Percentiles rank a stretch among this genome's conserved stretches.
Evolutionary conservation across 805 yeast genomes (phyloP).

Genomic region (Grigorovia transvaalensis): DNA sequence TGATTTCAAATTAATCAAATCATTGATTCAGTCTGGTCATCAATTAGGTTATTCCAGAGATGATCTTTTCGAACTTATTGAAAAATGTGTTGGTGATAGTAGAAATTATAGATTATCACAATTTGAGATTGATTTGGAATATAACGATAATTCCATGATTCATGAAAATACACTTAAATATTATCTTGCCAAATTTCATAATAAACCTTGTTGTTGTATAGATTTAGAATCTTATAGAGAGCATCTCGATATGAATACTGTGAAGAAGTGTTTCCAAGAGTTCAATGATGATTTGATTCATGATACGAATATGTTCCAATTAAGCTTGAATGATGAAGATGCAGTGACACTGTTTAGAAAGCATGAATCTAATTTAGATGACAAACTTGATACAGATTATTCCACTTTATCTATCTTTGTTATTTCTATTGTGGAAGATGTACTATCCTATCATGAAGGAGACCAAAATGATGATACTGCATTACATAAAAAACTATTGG

Average conservation of each 20-base stretch:
- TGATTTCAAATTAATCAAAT: conserved; percentile 42
- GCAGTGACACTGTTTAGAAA: conserved; percentile 31
- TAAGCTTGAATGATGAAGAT: conserved; percentile 12
- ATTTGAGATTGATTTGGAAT: conserved; percentile 34
- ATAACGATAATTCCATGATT: conserved; percentile 5
- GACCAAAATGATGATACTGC: conserved; percentile 10
- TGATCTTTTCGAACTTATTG: conserved; percentile 27
- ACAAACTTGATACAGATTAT: conserved; percentile 53
- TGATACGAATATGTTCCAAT: conserved; percentile 35
- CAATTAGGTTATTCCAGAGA: conserved; percentile 36
- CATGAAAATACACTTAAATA: conserved; percentile 25
- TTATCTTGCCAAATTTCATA: conserved; percentile 39
- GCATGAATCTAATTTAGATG: conserved; percentile 29
- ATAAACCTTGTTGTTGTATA: conserved; percentile 53
- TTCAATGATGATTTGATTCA: conserved; percentile 36
- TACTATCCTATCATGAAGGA: conserved; percentile 10
- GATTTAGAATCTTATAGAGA: conserved; percentile 40
- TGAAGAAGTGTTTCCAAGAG: conserved; percentile 10
- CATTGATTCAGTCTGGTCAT: conserved; percentile 49
- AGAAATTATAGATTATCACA: conserved; percentile 50
- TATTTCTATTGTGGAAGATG: conserved; percentile 40
- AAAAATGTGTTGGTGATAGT: conserved; percentile 24
- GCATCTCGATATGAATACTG: conserved; percentile 18
- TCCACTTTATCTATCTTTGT: conserved; percentile 59
- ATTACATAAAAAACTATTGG: conserved; percentile 27